Evolutionary conservation across 371 early-diverging fungal genomes (phyloP).

Genomic region (Cokeromyces recurvatus): DNA sequence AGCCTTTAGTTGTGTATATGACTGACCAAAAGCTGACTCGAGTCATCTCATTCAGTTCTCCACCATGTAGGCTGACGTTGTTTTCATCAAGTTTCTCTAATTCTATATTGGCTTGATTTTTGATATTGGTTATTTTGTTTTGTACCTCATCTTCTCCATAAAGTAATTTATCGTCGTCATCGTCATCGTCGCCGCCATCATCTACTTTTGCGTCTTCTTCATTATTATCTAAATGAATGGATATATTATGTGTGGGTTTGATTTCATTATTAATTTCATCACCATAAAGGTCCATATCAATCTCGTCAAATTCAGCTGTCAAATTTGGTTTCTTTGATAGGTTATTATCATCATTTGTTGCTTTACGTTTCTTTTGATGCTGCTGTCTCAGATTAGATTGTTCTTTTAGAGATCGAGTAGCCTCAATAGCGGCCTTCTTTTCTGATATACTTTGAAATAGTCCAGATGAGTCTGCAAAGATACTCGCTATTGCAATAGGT

Average conservation of each 20-base stretch:
- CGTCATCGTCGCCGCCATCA: neutral
- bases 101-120: neutral
- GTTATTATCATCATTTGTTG: conserved; percentile 10
- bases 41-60: conserved; percentile 7
- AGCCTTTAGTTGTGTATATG: conserved; percentile 30
- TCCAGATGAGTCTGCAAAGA: conserved; percentile 58
- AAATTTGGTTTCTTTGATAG: conserved; percentile 8
- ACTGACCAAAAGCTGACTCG: conserved; percentile 37
- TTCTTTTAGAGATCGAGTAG: neutral
- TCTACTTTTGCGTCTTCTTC: too few species aligned
- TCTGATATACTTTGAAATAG: conserved; percentile 42
- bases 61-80: conserved; percentile 39
- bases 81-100: conserved; percentile 22
- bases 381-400: neutral
- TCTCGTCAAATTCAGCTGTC: conserved; percentile 46
- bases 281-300: conserved; percentile 67
- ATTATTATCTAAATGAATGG: too few species aligned
- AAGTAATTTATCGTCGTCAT: conserved; percentile 34
- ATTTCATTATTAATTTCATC: conserved; percentile 10
- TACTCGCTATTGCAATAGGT: conserved; percentile 41
- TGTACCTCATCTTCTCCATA: conserved; percentile 9
- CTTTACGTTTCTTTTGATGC: conserved; percentile 26
- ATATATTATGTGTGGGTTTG: neutral
- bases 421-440: conserved; percentile 5
- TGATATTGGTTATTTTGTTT: neutral